A percentile compares a stretch with the other conserved stretches of the same genome.
Evolutionary conservation across 2,329 filamentous ascomycete species (phyloP).

Genomic region (Triangularia setosa): DNA sequence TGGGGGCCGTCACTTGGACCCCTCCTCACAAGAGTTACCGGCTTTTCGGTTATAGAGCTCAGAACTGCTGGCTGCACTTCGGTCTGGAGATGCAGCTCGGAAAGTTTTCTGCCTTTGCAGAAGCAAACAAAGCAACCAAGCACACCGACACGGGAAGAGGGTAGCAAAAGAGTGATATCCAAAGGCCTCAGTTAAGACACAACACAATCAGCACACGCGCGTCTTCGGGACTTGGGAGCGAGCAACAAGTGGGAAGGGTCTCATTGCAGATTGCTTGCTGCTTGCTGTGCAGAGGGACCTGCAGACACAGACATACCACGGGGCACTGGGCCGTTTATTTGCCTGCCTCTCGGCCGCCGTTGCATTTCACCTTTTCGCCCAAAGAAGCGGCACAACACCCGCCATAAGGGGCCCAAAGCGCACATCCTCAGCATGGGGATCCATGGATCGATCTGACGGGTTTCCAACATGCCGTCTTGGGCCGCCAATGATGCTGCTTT

Average conservation of each 20-base stretch:
- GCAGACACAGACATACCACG: not conserved
- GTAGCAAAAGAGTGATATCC: not conserved
- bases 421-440: conserved; percentile 19
- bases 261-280: not conserved
- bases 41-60: conserved; percentile 1
- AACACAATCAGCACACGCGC: not conserved
- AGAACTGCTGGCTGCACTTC: not conserved
- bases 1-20: not conserved
- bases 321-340: not conserved
- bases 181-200: not conserved
- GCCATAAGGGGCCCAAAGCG: conserved; percentile 24
- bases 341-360: conserved; percentile 18
- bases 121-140: not conserved
- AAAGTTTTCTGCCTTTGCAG: not conserved
- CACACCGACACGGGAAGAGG: not conserved
- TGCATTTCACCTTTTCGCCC: conserved; percentile 12
- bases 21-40: not conserved
- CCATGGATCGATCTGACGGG: conserved; percentile 17
- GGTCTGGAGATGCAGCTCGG: conserved; percentile 1
- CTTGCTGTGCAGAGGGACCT: not conserved
- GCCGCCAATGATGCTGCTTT: conserved; percentile 11
- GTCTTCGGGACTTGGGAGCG: not conserved
- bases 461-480: conserved; percentile 14
- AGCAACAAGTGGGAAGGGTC: not conserved
- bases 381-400: conserved; percentile 10